Evolutionary conservation across 2,329 filamentous ascomycete species (phyloP).

Genomic region (Aspergillus brunneoviolaceus): DNA sequence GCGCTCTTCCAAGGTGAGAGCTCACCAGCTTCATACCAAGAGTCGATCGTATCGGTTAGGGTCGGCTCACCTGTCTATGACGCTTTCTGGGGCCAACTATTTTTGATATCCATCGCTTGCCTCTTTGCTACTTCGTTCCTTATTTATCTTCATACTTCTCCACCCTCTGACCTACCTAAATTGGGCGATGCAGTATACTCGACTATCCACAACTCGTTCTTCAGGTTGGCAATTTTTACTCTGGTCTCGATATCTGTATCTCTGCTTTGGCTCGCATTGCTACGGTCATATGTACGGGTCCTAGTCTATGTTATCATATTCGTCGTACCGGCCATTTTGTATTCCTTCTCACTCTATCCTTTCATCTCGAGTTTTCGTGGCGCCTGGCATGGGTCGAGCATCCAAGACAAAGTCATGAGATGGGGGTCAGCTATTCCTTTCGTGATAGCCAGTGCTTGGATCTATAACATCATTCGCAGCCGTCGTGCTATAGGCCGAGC

Average conservation of each 20-base stretch:
- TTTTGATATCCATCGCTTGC: slow-evolving; percentile 77
- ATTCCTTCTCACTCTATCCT: slow-evolving; percentile 88
- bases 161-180: slow-evolving; percentile 64
- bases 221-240: slow-evolving; percentile 87
- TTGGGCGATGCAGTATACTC: slow-evolving; percentile 94
- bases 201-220: slow-evolving; percentile 79
- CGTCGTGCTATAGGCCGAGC: slow-evolving; percentile 79
- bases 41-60: slow-evolving; percentile 58
- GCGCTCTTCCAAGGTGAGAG: slow-evolving; percentile 46
- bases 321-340: slow-evolving; percentile 79
- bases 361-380: slow-evolving; percentile 87
- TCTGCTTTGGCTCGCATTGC: slow-evolving; percentile 81
- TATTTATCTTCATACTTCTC: slow-evolving; percentile 82
- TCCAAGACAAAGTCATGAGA: slow-evolving; percentile 89
- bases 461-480: slow-evolving; percentile 77
- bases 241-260: slow-evolving; percentile 86
- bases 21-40: slow-evolving; percentile 54
- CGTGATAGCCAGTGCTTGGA: slow-evolving; percentile 71
- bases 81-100: slow-evolving; percentile 87
- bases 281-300: slow-evolving; percentile 84
- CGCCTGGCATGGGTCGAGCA: slow-evolving; percentile 66
- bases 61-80: slow-evolving; percentile 78
- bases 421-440: slow-evolving; percentile 79
- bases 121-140: slow-evolving; percentile 87
- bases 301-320: slow-evolving; percentile 78